These are phyloP conservation scores for Saprolegnia parasitica DNA, from an alignment of 352 stramenopile species.

Conservation along the genomic window DNA sequence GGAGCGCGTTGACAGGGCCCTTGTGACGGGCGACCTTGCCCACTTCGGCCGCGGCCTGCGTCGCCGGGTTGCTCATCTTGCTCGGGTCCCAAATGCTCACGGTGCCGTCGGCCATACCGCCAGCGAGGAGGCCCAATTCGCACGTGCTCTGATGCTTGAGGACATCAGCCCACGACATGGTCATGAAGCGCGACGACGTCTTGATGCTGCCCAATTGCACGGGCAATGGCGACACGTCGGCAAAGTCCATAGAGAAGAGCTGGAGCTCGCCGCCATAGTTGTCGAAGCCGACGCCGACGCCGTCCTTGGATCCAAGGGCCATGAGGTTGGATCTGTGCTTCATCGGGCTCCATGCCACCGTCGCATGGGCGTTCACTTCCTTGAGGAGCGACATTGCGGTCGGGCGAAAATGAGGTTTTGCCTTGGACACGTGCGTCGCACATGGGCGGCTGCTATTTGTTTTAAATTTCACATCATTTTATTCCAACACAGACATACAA, in stretches of 20 bases:
- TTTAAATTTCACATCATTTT: not conserved
- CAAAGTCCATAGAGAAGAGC: constrained; percentile 92
- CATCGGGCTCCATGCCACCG: constrained; percentile 83
- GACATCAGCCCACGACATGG: constrained; percentile 90
- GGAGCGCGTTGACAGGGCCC: constrained; percentile 87
- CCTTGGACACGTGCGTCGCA: not conserved
- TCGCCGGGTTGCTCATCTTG: constrained; percentile 33
- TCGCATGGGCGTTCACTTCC: constrained; percentile 85
- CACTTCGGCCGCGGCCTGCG: constrained; percentile 50
- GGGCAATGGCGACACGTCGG: constrained; percentile 59
- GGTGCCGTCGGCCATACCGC: constrained; percentile 95
- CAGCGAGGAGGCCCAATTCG: constrained; percentile 91
- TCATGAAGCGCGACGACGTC: constrained; percentile 90
- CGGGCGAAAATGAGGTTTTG: constrained; percentile 20
- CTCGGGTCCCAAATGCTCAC: constrained; percentile 96
- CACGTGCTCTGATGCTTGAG: constrained; percentile 65
- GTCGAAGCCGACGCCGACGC: constrained; percentile 94
- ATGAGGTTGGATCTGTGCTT: constrained; percentile 71
- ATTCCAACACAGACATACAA: not conserved
- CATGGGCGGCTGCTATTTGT: not conserved
- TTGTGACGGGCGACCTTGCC: constrained; percentile 82
- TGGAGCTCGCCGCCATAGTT: constrained; percentile 97
- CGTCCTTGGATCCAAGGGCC: constrained; percentile 91
- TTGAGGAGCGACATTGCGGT: constrained; percentile 83
- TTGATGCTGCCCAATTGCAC: constrained; percentile 83